Evolutionary conservation across 805 yeast species (phyloP), one percentile per base, ranked within the genome.

Genomic region (Spathaspora boniae): DNA sequence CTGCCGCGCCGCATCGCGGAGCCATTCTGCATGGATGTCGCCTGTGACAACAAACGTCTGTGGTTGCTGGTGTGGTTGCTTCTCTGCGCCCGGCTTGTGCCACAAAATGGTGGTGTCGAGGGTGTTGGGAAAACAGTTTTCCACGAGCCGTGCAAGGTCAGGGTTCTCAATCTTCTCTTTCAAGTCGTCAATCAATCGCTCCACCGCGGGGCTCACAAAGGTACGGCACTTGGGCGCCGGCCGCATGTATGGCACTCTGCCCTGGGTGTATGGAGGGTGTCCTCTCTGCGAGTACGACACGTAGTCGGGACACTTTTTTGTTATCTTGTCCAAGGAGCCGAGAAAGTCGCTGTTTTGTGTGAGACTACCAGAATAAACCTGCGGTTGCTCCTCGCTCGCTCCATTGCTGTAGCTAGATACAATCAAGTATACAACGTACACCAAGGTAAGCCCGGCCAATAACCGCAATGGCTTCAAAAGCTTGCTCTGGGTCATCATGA

Each of bases 21-120:
- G 62, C 96, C 96, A 87, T 57, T 87, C 95, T 2, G 96, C 96
- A 54, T 86, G 88, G 37, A 87, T 87, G 52, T 87, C 96, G 7
- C 96, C 96, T 0, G 96, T 87, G 21, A 86, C 91, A 1, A 87
- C 74, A 57, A 87, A 87, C 1, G 94, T 69, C 42, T 78, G 75
- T 0, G 88, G 60, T 4, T 15, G 9, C 38, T n/a, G n/a, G n/a
- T n/a, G n/a, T n/a, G n/a, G 43, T 2, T 30, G 43, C 2, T 31
- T 33, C 15, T 43, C 34, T 36, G 33, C 26, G 9, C 46, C 48
- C 12, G 45, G 15, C 24, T 39, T 36, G 55, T 82, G 86, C 86
- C 87, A 87, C 36, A 84, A 64, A 31, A 87, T 76, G 0, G 96
- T 86, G 1, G 96, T 87, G 50, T 87, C 96, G 35, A 87, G 60